Percentiles rank a stretch among this genome's conserved stretches.
Evolutionary conservation across 441 rosid species (phyloP).

Genomic region (Corymbia calophylla): DNA sequence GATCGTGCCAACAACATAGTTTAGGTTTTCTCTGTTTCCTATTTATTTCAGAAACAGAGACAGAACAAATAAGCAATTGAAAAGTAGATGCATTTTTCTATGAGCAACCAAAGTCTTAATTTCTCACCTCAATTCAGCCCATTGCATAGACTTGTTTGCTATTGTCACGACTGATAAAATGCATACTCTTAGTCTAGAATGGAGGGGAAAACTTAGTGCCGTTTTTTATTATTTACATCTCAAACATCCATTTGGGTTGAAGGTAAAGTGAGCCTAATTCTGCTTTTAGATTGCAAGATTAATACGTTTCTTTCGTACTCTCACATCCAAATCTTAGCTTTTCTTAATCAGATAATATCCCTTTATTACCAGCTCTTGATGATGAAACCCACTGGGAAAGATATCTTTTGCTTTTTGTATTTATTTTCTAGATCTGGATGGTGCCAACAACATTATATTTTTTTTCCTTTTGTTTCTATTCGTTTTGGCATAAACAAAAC

Average conservation of each 20-base stretch:
- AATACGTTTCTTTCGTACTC: accelerated
- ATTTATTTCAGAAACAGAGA: too few species aligned
- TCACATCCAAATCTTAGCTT: neutral
- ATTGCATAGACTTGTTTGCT: neutral
- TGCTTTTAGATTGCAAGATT: neutral
- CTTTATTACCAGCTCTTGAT: neutral
- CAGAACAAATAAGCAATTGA: too few species aligned
- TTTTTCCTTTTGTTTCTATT: neutral
- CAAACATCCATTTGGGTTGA: neutral
- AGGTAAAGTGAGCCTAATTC: neutral
- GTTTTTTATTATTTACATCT: neutral
- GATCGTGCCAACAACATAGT: too few species aligned
- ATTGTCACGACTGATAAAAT: neutral
- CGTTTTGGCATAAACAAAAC: neutral
- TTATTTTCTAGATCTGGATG: neutral
- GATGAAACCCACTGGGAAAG: neutral
- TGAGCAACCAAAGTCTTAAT: neutral
- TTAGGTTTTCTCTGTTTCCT: too few species aligned
- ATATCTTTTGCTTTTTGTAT: too few species aligned
- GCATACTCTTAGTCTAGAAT: neutral
- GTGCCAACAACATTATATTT: neutral
- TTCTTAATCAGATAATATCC: accelerated
- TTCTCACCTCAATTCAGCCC: neutral
- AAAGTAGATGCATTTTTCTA: too few species aligned
- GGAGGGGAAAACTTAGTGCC: neutral